Evolutionary conservation across 129 eudicot species (phyloP).

Genomic region (Chrysanthemum makinoi): DNA sequence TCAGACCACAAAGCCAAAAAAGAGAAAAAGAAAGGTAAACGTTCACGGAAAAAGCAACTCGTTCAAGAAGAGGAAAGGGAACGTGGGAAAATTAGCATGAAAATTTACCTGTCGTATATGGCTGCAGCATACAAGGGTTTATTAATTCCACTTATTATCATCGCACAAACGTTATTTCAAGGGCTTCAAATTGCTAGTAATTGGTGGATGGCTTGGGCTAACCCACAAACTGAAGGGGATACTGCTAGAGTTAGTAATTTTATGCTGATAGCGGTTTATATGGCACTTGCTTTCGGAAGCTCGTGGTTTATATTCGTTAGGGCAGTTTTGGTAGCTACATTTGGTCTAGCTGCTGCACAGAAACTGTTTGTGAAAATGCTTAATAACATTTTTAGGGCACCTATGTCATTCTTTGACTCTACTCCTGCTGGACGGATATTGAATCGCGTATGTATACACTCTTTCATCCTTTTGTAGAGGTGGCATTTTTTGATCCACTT

Average conservation of each 20-base stretch:
- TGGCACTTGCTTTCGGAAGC: conserved; percentile 95
- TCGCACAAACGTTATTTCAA: conserved; percentile 77
- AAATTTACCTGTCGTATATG: conserved; percentile 85
- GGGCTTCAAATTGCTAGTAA: conserved; percentile 88
- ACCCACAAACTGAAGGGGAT: conserved; percentile 80
- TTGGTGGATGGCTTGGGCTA: conserved; percentile 99
- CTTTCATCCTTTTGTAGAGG: neutral
- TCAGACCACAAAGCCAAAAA: conserved; percentile 56
- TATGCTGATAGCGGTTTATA: conserved; percentile 69
- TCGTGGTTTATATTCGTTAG: conserved; percentile 80
- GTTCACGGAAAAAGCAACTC: conserved; percentile 75
- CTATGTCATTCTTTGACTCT: conserved; percentile 97
- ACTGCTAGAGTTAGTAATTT: conserved; percentile 55
- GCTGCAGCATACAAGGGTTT: conserved; percentile 89
- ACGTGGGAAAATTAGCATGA: conserved; percentile 84
- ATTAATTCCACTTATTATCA: conserved; percentile 70
- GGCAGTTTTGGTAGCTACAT: conserved; percentile 84
- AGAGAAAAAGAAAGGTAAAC: conserved; percentile 78
- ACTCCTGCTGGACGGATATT: conserved; percentile 94
- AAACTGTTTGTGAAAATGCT: conserved; percentile 82
- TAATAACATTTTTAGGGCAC: conserved; percentile 76
- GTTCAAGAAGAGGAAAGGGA: conserved; percentile 95
- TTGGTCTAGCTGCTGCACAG: conserved; percentile 84
- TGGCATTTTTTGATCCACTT: too few relatives aligned
- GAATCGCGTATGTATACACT: conserved; percentile 47